Evolutionary conservation across 176 grass and related monocot species (phyloP), one percentile per base, ranked within the genome.

Genomic region (Echinochloa phyllopogon): DNA sequence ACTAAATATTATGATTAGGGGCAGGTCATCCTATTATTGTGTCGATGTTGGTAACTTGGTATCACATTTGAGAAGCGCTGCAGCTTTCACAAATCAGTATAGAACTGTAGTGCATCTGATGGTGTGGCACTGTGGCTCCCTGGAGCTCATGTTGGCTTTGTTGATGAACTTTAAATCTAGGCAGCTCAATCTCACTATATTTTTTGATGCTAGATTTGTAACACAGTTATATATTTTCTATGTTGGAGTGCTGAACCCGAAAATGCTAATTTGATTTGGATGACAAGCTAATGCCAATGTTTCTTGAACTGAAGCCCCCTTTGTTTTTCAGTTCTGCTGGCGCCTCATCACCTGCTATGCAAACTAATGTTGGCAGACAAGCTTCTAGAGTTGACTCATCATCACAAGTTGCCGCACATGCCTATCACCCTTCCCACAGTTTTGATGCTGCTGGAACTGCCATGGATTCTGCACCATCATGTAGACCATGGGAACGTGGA

Each of bases 401-500:
- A 36, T 90, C 90, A 66, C 75, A 89, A 68, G 63, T 86, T 89
- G 88, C 79, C 86, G 81, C 86, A 18, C 89, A 87, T 71, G 75
- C 89, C 41, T 83, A 73, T 74, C 89, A 76, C 10, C 87, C 93
- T 88, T 91, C 91, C 53, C 73, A 90, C 65, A 95, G 93, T 88
- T 92, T 89, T 25, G 92, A 95, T 92, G 91, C 89, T 83, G 89
- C 36, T 72, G 89, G 89, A 74, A 89, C 86, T 86, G 86, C 77
- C 45, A 47, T 83, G 82, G 89, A 92, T 65, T 91, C 87, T 68
- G 83, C 87, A 70, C 86, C 91, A 63, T 90, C 91, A 50, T 98
- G 96, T 73, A 87, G 96, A 83, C 91, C 96, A 55, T 98, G 96
- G 96, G 96, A 98, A 77, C 87, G 91, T 61, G 91, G 89, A 62